Conservation (phyloP, 108 stramenopile species). For the Pseudonitzschia pungens region DNA sequence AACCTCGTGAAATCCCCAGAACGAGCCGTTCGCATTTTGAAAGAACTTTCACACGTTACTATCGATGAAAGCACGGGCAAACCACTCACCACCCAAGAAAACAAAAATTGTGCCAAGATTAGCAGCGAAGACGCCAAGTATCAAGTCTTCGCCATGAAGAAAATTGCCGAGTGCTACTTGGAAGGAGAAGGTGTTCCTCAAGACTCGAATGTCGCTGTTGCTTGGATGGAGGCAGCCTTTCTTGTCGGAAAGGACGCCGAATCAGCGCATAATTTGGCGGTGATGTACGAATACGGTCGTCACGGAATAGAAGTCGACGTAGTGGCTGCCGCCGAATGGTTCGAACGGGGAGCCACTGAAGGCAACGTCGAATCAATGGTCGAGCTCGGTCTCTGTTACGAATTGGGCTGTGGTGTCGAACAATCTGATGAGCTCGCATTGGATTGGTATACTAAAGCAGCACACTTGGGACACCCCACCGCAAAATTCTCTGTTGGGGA, state of each 20-base stretch:
- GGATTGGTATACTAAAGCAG: constrained; percentile 88
- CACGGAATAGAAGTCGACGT: constrained; percentile 70
- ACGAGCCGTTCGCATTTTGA: constrained; percentile 57
- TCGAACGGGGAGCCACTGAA: constrained; percentile 63
- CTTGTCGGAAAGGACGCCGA: constrained; percentile 56
- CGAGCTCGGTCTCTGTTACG: constrained; percentile 82
- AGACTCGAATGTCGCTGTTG: constrained; percentile 44
- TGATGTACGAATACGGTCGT: constrained; percentile 78
- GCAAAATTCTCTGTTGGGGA: constrained; percentile 82
- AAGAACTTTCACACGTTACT: constrained; percentile 46
- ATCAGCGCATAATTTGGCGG: constrained; percentile 71
- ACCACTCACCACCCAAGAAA: constrained; percentile 18
- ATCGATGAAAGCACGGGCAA: constrained; percentile 29
- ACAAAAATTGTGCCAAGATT: not conserved
- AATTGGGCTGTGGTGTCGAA: constrained; percentile 79
- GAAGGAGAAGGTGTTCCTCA: constrained; percentile 51
- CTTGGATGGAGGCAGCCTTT: constrained; percentile 75
- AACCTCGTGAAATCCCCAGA: constrained; percentile 55
- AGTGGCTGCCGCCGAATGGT: constrained; percentile 81
- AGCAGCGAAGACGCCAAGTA: constrained; percentile 17
- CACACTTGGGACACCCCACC: constrained; percentile 63
- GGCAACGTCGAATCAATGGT: constrained; percentile 86
- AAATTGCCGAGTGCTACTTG: constrained; percentile 64
- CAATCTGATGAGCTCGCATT: constrained; percentile 75
- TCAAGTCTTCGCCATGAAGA: constrained; percentile 59